Percentiles rank a stretch among this genome's conserved stretches.
Conservation (phyloP, 176 grass and related monocot genomes). For the Zea luxurians region DNA sequence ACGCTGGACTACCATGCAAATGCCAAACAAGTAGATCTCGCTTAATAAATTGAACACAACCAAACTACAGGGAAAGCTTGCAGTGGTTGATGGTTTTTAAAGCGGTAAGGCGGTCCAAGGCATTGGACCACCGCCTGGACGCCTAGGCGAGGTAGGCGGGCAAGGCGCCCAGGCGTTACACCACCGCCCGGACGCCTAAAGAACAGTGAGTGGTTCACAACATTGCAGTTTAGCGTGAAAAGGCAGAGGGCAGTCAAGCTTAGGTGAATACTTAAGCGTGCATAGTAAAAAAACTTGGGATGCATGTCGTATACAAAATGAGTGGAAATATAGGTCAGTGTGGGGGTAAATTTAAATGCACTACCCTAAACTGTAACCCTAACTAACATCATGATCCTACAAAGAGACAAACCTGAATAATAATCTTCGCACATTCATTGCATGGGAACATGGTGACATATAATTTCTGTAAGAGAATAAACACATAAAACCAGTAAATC, state of each 20-base stretch:
- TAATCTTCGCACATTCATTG: slow-evolving; percentile 98
- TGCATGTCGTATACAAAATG: slow-evolving; percentile 8
- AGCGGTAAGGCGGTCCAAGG: no score
- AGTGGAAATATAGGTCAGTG: not conserved
- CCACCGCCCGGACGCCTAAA: no score
- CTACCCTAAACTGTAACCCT: slow-evolving; percentile 1
- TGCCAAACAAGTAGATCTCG: slow-evolving; percentile 5
- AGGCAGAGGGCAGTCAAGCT: not conserved
- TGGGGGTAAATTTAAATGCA: not conserved
- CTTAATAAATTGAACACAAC: not conserved
- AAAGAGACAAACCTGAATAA: slow-evolving; percentile 74
- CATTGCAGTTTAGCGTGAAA: slow-evolving; percentile 11
- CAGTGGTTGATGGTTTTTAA: no score
- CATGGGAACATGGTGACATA: slow-evolving; percentile 99
- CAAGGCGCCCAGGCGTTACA: no score
- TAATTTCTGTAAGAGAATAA: slow-evolving; percentile 70
- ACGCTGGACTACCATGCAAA: not conserved
- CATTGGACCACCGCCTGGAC: no score
- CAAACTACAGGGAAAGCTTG: not conserved
- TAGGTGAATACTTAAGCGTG: not conserved
- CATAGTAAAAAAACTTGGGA: slow-evolving; percentile 2
- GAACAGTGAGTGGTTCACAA: not conserved
- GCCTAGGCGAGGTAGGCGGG: no score
- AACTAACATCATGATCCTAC: not conserved
- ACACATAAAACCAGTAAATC: slow-evolving; percentile 5